A percentile compares a stretch with the other conserved stretches of the same genome.
phyloP scores from a whole-genome alignment of 2,329 filamentous ascomycete genomes.

The Microascus cirrosus region DNA sequence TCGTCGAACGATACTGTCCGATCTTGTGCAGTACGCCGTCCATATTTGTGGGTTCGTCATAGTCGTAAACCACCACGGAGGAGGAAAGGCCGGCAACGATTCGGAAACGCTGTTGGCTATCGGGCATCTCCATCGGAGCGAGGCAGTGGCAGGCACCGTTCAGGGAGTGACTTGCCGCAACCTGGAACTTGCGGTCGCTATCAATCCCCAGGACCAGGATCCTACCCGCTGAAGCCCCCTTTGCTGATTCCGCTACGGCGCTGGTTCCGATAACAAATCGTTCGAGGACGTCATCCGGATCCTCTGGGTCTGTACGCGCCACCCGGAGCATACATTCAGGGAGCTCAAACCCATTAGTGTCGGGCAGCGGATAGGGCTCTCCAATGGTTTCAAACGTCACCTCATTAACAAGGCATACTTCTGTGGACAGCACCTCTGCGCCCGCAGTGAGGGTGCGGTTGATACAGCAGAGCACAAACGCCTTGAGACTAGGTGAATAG shows the following conservation, averaged over 20 bases:
- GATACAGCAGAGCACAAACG: slow-evolving; percentile 82
- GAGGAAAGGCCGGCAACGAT: slow-evolving; percentile 86
- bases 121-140: neutral
- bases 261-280: slow-evolving; percentile 88
- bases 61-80: slow-evolving; percentile 56
- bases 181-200: slow-evolving; percentile 59
- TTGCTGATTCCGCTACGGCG: slow-evolving; percentile 50
- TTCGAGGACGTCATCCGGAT: slow-evolving; percentile 48
- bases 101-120: slow-evolving; percentile 21
- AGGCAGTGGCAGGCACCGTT: slow-evolving; percentile 65
- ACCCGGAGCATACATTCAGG: slow-evolving; percentile 77
- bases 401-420: slow-evolving; percentile 86
- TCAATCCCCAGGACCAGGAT: slow-evolving; percentile 80
- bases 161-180: slow-evolving; percentile 57
- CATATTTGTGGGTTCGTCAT: slow-evolving; percentile 42
- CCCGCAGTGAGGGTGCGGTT: slow-evolving; percentile 59
- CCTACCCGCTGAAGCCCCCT: slow-evolving; percentile 41
- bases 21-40: slow-evolving; percentile 54
- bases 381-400: slow-evolving; percentile 72
- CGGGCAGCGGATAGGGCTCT: slow-evolving; percentile 50
- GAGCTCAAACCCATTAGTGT: slow-evolving; percentile 47
- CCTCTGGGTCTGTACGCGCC: slow-evolving; percentile 48
- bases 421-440: slow-evolving; percentile 65
- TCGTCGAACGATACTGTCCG: slow-evolving; percentile 70
- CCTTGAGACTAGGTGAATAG: slow-evolving; percentile 67